Conservation (phyloP, 805 yeast genomes). For the Kodamaea neixiangensis region DNA sequence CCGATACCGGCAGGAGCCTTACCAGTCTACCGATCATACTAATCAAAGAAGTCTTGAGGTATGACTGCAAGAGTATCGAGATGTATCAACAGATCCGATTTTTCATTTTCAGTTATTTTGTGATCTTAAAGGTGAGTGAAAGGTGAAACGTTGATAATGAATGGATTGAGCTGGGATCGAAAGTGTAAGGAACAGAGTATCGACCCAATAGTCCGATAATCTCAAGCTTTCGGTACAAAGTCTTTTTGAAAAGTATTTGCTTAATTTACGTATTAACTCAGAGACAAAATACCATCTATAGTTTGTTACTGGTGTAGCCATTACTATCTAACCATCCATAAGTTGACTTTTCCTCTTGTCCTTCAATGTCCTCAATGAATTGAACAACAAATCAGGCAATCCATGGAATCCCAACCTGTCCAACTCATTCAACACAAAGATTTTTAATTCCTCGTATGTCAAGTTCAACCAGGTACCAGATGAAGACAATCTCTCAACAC, state of each 20-base stretch:
- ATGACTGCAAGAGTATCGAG: background rate
- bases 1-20: background rate
- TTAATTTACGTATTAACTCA: no score
- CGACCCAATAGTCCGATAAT: no score
- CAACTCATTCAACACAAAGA: slow-evolving; percentile 45
- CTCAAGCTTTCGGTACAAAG: no score
- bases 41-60: background rate
- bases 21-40: background rate
- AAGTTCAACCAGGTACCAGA: slow-evolving; percentile 42
- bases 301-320: background rate
- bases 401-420: slow-evolving; percentile 50
- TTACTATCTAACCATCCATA: background rate
- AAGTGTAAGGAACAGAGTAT: no score
- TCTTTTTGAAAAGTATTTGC: no score
- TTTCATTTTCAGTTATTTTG: background rate
- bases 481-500: slow-evolving; percentile 34
- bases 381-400: slow-evolving; percentile 50
- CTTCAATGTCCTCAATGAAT: slow-evolving; percentile 53
- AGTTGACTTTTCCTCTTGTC: background rate
- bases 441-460: slow-evolving; percentile 46
- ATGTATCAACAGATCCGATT: background rate
- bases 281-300: no score
- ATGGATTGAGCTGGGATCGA: no score
- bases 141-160: no score
- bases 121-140: no score